Evolutionary conservation across 2,329 filamentous ascomycete genomes (phyloP).

Genomic region (Arthroderma uncinatum): DNA sequence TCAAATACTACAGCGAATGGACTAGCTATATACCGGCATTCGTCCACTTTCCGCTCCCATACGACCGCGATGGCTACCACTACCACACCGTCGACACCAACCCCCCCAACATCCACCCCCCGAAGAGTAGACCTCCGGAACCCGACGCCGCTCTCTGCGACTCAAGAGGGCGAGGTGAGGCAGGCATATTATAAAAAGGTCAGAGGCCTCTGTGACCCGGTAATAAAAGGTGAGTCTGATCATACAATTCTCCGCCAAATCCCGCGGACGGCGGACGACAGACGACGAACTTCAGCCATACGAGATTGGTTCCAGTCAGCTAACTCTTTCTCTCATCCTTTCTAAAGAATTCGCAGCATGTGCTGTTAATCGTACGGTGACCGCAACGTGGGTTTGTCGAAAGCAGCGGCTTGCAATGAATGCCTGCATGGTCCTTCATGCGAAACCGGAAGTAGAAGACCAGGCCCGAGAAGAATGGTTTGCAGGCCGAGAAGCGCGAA

Average conservation of each 20-base stretch:
- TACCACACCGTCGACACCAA: slow-evolving; percentile 16
- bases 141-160: slow-evolving; percentile 69
- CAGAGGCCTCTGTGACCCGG: slow-evolving; percentile 59
- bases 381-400: slow-evolving; percentile 77
- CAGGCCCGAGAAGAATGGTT: slow-evolving; percentile 92
- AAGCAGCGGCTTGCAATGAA: slow-evolving; percentile 78
- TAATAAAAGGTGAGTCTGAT: slow-evolving; percentile 58
- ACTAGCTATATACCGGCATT: not conserved
- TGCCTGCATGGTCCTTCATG: slow-evolving; percentile 77
- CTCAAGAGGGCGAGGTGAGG: slow-evolving; percentile 70
- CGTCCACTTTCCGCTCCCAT: not conserved
- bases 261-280: too few species aligned
- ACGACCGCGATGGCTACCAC: slow-evolving; percentile 14
- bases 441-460: slow-evolving; percentile 75
- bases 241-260: not conserved
- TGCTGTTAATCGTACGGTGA: slow-evolving; percentile 74
- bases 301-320: not conserved
- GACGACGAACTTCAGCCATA: not conserved
- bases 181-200: slow-evolving; percentile 74
- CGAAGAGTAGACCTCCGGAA: slow-evolving; percentile 45
- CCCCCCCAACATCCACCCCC: slow-evolving; percentile 13
- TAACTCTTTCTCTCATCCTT: not conserved
- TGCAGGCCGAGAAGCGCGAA: slow-evolving; percentile 58
- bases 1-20: not conserved
- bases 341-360: slow-evolving; percentile 76